Conservation (phyloP, 225 moss, liverwort and hornwort species). For the Sphagnum contortum region DNA sequence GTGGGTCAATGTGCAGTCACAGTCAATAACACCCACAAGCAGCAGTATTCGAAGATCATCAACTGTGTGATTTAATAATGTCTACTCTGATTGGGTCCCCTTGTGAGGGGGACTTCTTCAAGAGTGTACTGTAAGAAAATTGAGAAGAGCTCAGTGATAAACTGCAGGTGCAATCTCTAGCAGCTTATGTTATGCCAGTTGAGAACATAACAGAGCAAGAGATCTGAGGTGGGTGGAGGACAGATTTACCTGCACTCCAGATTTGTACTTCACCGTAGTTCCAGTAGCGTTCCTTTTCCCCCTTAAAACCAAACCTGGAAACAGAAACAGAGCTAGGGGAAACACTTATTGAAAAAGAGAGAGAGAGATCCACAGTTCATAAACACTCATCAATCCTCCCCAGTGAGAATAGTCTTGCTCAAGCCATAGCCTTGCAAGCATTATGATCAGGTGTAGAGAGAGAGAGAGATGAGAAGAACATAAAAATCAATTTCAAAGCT, state of each 20-base stretch:
- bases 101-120: neutral
- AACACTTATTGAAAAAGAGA: neutral
- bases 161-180: neutral
- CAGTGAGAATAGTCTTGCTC: constrained; percentile 4
- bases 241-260: neutral
- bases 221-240: constrained; percentile 6
- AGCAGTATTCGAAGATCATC: constrained; percentile 13
- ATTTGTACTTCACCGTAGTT: neutral
- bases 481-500: constrained; percentile 1
- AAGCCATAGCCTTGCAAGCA: constrained; percentile 1
- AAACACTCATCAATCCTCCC: neutral
- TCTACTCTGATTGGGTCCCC: neutral
- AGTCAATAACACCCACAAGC: neutral
- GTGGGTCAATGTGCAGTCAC: constrained; percentile 16
- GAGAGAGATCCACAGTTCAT: neutral
- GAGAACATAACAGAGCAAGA: constrained; percentile 3
- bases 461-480: neutral
- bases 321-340: neutral
- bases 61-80: constrained; percentile 9
- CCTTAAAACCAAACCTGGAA: neutral
- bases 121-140: constrained; percentile 6
- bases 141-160: neutral
- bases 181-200: constrained; percentile 1
- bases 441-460: neutral
- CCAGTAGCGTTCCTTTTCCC: neutral